These are phyloP conservation scores for Colletotrichum melonis DNA, from an alignment of 2,329 filamentous ascomycete genomes.

Conservation along the genomic window DNA sequence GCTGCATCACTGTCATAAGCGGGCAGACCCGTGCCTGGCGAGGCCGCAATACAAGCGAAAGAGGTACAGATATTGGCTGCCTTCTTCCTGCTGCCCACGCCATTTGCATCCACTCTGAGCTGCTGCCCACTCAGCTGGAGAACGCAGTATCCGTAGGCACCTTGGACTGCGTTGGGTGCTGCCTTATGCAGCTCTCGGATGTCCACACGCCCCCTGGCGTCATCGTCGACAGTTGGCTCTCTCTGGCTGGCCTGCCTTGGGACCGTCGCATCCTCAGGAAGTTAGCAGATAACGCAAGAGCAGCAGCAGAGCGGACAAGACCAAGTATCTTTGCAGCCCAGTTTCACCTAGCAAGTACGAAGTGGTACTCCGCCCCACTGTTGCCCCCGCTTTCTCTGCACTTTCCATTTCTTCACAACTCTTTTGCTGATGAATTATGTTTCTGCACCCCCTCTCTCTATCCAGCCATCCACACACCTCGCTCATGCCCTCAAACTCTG, in stretches of 20 bases:
- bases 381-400: background rate
- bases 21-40: slow-evolving; percentile 2
- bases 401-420: slow-evolving; percentile 4
- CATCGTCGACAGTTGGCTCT: slow-evolving; percentile 18
- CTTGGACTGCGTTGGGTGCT: background rate
- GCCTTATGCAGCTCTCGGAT: background rate
- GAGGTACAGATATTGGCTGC: background rate
- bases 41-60: background rate
- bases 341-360: background rate
- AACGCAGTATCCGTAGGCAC: too few species aligned
- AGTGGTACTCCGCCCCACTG: background rate
- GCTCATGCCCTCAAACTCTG: background rate
- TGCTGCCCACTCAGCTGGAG: background rate
- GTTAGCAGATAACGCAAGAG: slow-evolving; percentile 19
- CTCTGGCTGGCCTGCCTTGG: background rate
- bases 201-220: slow-evolving; percentile 7
- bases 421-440: background rate
- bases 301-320: background rate
- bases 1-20: slow-evolving; percentile 26
- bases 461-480: background rate
- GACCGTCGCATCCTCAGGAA: slow-evolving; percentile 1
- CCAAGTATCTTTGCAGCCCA: slow-evolving; percentile 13
- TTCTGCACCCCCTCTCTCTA: background rate
- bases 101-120: slow-evolving; percentile 17
- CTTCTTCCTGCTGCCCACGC: slow-evolving; percentile 16